Percentiles rank a stretch among this genome's conserved stretches.
These are phyloP conservation scores for Schizosaccharomyces osmophilus DNA, from an alignment of 805 yeast species.

Conservation along the genomic window DNA sequence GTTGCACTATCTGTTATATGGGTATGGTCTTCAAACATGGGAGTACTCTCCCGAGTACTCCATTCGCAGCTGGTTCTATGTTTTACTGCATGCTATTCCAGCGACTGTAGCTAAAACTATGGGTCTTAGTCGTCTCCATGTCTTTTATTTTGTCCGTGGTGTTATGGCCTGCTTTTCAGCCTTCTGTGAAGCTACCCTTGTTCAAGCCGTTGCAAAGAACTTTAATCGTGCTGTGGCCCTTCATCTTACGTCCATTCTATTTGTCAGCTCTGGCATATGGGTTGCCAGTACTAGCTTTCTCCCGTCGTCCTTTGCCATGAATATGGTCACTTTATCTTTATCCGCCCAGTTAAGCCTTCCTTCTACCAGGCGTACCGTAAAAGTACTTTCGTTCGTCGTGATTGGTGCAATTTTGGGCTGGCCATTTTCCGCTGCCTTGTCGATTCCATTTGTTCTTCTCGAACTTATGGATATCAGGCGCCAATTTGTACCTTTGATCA, in stretches of 20 bases:
- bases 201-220: slow-evolving; percentile 17
- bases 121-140: not conserved
- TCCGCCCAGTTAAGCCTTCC: slow-evolving; percentile 10
- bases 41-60: slow-evolving; percentile 81
- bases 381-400: slow-evolving; percentile 18
- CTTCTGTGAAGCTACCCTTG: slow-evolving; percentile 30
- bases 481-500: slow-evolving; percentile 2
- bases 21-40: slow-evolving; percentile 88
- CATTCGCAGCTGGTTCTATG: slow-evolving; percentile 63
- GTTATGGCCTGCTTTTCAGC: slow-evolving; percentile 20
- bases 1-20: slow-evolving; percentile 46
- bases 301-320: slow-evolving; percentile 60
- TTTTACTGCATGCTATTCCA: slow-evolving; percentile 22
- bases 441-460: not conserved
- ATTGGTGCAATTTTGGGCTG: slow-evolving; percentile 71
- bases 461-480: not conserved
- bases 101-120: not conserved
- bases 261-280: slow-evolving; percentile 57
- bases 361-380: slow-evolving; percentile 1
- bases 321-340: slow-evolving; percentile 16
- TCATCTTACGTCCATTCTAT: slow-evolving; percentile 37
- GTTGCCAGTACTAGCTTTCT: slow-evolving; percentile 71
- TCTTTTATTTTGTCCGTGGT: slow-evolving; percentile 17
- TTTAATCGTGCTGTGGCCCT: slow-evolving; percentile 21
- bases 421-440: slow-evolving; percentile 38